Evolutionary conservation across 2,329 filamentous ascomycete species (phyloP).

Genomic region (Microsporum canis): DNA sequence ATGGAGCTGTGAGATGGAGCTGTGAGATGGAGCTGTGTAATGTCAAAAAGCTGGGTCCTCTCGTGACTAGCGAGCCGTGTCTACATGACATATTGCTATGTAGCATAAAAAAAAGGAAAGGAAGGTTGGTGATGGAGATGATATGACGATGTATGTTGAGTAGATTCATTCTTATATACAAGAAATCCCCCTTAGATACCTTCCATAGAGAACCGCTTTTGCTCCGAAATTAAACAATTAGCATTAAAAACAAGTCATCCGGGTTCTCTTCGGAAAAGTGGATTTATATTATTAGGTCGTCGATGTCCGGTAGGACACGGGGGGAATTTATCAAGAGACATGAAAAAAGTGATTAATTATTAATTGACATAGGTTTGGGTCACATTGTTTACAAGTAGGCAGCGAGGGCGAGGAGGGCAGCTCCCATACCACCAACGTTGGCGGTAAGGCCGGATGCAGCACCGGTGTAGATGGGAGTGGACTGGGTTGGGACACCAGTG

Average conservation of each 20-base stretch:
- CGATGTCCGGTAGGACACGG: neutral
- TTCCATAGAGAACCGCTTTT: neutral
- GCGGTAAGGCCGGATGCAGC: slow-evolving; percentile 11
- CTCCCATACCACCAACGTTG: slow-evolving; percentile 14
- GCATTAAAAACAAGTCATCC: neutral
- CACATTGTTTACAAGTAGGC: slow-evolving; percentile 34
- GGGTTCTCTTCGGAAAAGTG: neutral
- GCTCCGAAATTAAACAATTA: neutral
- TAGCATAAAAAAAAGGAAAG: no score
- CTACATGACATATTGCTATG: no score
- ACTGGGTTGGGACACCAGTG: slow-evolving; percentile 9
- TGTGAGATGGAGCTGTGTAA: no score
- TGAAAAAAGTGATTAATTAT: neutral
- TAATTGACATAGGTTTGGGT: neutral
- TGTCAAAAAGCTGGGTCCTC: no score
- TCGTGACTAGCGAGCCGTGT: no score
- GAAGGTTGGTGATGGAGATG: no score
- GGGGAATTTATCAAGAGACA: neutral
- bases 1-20: no score
- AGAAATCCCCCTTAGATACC: no score
- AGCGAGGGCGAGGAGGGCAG: slow-evolving; percentile 19
- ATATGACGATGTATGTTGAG: no score
- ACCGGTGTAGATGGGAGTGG: slow-evolving; percentile 15
- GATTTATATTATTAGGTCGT: slow-evolving; percentile 1
- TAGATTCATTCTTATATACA: no score